Percentiles rank a stretch among this genome's conserved stretches.
These are phyloP conservation scores for Coemansia sp. DNA, from an alignment of 192 early-diverging fungal species.

Conservation along the genomic window DNA sequence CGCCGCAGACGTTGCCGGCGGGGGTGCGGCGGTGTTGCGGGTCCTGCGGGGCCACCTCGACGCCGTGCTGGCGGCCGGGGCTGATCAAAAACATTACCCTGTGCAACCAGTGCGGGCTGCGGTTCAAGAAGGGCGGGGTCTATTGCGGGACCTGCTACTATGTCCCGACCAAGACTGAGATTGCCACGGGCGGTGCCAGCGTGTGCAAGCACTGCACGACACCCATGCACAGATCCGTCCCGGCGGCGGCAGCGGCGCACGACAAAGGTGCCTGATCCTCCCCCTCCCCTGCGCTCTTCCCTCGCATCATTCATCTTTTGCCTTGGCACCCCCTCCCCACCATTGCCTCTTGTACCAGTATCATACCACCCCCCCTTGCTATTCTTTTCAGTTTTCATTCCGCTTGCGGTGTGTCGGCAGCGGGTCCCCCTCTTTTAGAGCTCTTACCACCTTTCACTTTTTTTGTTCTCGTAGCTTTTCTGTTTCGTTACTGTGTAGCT, in stretches of 20 bases:
- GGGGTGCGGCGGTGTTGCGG: slow-evolving; percentile 44
- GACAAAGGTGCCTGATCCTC: background rate
- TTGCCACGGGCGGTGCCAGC: slow-evolving; percentile 44
- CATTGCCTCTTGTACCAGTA: slow-evolving; percentile 1
- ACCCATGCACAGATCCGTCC: slow-evolving; percentile 11
- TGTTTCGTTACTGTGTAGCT: background rate
- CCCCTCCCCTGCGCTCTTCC: background rate
- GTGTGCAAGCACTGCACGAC: slow-evolving; percentile 38
- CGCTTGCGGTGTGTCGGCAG: background rate
- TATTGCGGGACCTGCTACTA: slow-evolving; percentile 47
- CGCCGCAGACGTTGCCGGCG: background rate
- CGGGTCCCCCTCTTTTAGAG: too few relatives aligned
- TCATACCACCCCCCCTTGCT: background rate
- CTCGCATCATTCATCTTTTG: background rate
- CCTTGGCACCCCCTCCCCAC: too few relatives aligned
- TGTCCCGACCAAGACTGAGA: slow-evolving; percentile 52
- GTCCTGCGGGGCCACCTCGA: slow-evolving; percentile 44
- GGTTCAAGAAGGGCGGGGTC: slow-evolving; percentile 53
- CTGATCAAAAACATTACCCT: slow-evolving; percentile 51
- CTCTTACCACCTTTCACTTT: background rate
- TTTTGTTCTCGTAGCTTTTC: background rate
- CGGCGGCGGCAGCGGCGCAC: background rate
- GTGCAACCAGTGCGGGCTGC: slow-evolving; percentile 50
- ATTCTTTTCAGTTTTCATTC: background rate
- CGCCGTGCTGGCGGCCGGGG: slow-evolving; percentile 53